Evolutionary conservation across 2,329 filamentous ascomycete species (phyloP).

Genomic region (Fusarium oligoseptatum): DNA sequence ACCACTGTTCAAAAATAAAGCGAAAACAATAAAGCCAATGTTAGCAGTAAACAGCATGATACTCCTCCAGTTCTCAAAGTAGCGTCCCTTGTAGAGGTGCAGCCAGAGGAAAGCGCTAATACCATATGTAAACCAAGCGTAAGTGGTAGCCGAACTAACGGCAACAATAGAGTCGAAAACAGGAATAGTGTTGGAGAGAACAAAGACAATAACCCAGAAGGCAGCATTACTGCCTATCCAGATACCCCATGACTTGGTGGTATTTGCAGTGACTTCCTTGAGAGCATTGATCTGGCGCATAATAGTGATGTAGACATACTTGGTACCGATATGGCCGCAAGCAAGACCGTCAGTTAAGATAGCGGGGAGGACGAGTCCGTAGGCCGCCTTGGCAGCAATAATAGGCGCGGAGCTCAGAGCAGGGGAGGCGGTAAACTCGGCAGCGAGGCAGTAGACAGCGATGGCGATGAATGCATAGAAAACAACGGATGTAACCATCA

Average conservation of each 20-base stretch:
- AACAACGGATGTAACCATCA: constrained; percentile 24
- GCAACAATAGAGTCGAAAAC: constrained; percentile 42
- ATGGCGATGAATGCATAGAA: constrained; percentile 35
- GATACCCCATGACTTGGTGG: constrained; percentile 35
- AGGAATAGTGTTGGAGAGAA: constrained; percentile 42
- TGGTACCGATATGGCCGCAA: constrained; percentile 38
- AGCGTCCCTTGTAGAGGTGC: constrained; percentile 23
- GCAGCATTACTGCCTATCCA: constrained; percentile 33
- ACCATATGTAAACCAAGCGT: constrained; percentile 42
- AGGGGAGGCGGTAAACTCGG: constrained; percentile 34
- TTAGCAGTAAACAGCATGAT: constrained; percentile 34
- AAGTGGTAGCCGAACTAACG: constrained; percentile 36
- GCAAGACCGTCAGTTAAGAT: constrained; percentile 35
- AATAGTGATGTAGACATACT: constrained; percentile 36
- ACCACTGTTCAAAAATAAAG: constrained; percentile 33
- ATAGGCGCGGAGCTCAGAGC: constrained; percentile 37
- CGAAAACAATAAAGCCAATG: constrained; percentile 25
- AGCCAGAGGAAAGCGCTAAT: constrained; percentile 36
- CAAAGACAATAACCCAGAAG: constrained; percentile 41
- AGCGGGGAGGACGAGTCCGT: constrained; percentile 37
- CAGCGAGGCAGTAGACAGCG: constrained; percentile 36
- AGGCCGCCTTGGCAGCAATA: constrained; percentile 36
- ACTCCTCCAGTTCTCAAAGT: constrained; percentile 27
- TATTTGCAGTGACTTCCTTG: constrained; percentile 33
- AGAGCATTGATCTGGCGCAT: constrained; percentile 36